phyloP scores from a whole-genome alignment of 2,329 filamentous ascomycete genomes.

The Triangularia verruculosa region DNA sequence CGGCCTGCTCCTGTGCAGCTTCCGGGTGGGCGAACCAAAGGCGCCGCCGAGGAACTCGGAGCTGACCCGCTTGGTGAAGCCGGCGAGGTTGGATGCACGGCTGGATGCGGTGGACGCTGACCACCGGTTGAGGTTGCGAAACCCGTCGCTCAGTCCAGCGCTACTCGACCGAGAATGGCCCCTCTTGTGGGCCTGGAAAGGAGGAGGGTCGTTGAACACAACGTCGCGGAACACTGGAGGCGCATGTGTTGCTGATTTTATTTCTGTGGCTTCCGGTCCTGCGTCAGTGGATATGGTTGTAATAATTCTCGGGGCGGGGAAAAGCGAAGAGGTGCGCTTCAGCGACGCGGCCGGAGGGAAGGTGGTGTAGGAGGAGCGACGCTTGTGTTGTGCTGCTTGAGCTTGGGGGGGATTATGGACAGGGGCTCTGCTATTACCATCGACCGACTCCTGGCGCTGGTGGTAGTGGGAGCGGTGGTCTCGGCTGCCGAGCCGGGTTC shows the following conservation, averaged over 20 bases:
- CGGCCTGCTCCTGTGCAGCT: constrained; percentile 38
- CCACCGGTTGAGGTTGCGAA: constrained; percentile 52
- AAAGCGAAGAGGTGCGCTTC: constrained; percentile 42
- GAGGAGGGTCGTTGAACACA: constrained; percentile 30
- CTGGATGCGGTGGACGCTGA: constrained; percentile 50
- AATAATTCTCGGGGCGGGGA: constrained; percentile 39
- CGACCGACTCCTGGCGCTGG: constrained; percentile 15
- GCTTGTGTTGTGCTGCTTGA: constrained; percentile 18
- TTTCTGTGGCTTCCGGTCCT: not conserved
- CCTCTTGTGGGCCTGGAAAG: constrained; percentile 21
- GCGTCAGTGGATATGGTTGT: constrained; percentile 12
- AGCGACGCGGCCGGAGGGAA: constrained; percentile 40
- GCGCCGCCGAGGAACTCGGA: constrained; percentile 39
- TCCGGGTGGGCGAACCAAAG: constrained; percentile 34
- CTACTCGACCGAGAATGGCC: constrained; percentile 38
- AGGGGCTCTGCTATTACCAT: constrained; percentile 13
- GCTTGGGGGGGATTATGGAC: constrained; percentile 4
- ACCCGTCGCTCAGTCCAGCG: constrained; percentile 40
- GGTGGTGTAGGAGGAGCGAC: constrained; percentile 20
- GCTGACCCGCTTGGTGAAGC: constrained; percentile 44
- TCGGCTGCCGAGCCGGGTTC: constrained; percentile 19
- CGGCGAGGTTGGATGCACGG: constrained; percentile 39
- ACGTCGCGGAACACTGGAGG: constrained; percentile 21
- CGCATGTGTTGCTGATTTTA: constrained; percentile 17
- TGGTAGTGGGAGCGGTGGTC: constrained; percentile 16